Conservation (phyloP, 2,329 filamentous ascomycete genomes). For the Dothiorella sarmentorum region DNA sequence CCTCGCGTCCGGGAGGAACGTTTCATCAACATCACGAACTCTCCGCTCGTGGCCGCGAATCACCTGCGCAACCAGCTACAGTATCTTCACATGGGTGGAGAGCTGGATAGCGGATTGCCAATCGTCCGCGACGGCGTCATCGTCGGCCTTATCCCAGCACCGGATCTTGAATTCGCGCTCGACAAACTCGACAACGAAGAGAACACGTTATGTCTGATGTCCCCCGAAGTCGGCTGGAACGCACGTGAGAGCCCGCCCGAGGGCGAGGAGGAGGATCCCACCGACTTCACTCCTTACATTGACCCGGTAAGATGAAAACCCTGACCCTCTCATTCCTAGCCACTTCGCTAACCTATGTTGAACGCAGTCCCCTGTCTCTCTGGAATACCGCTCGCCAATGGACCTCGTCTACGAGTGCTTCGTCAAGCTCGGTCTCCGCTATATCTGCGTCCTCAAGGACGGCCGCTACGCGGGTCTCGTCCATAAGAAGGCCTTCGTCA, state of each 20-base stretch:
- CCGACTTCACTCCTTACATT: constrained; percentile 86
- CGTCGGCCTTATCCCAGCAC: constrained; percentile 87
- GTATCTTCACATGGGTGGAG: constrained; percentile 75
- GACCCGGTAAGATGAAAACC: constrained; percentile 63
- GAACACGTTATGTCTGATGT: constrained; percentile 77
- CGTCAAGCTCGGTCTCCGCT: constrained; percentile 85
- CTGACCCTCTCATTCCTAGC: background rate
- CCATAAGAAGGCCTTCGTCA: constrained; percentile 96
- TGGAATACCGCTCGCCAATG: constrained; percentile 88
- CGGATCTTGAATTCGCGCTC: constrained; percentile 88
- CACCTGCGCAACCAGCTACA: constrained; percentile 79
- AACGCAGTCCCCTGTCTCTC: constrained; percentile 69
- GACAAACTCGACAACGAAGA: constrained; percentile 78
- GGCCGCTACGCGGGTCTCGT: constrained; percentile 86
- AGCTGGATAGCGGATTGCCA: constrained; percentile 87
- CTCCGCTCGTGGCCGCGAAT: constrained; percentile 72
- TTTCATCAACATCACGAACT: constrained; percentile 83
- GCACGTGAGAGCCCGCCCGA: constrained; percentile 52
- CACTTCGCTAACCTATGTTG: constrained; percentile 19
- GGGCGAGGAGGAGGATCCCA: constrained; percentile 57
- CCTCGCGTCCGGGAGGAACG: constrained; percentile 70
- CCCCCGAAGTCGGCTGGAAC: constrained; percentile 52
- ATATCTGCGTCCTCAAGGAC: constrained; percentile 83
- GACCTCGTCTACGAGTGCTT: constrained; percentile 97
- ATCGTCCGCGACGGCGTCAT: constrained; percentile 76